Evolutionary conservation across 805 yeast species (phyloP).

Genomic region (Candida sithepensis): DNA sequence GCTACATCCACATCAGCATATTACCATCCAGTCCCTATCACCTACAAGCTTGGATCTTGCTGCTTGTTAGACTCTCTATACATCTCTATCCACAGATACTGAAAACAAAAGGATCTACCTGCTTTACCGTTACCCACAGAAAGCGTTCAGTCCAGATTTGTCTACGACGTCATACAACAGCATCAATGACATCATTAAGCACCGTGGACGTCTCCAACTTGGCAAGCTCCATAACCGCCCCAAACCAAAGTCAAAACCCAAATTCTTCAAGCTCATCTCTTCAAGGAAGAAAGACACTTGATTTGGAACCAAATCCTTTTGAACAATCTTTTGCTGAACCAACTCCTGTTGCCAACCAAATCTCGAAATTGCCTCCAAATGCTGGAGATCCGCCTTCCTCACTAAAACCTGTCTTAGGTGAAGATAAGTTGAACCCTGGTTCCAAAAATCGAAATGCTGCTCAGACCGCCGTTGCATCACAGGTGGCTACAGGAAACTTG

Average conservation of each 20-base stretch:
- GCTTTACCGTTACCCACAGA: not conserved
- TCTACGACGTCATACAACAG: slow-evolving; percentile 10
- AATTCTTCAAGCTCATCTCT: slow-evolving; percentile 4
- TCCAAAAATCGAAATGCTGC: not conserved
- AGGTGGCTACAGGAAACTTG: slow-evolving; percentile 10
- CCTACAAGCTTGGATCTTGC: no score
- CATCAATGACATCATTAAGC: slow-evolving; percentile 18
- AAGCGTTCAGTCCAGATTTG: not conserved
- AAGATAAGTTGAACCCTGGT: not conserved
- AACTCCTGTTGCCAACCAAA: slow-evolving; percentile 5
- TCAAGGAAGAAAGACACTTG: slow-evolving; percentile 22
- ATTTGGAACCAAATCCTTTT: slow-evolving; percentile 88
- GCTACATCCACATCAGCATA: no score
- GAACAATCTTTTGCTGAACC: slow-evolving; percentile 75
- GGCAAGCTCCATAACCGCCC: not conserved
- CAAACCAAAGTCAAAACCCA: not conserved
- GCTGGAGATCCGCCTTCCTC: not conserved
- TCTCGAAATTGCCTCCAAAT: not conserved
- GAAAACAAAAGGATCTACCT: no score
- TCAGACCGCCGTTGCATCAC: not conserved
- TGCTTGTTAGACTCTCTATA: no score
- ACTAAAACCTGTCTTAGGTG: not conserved
- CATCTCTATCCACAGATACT: no score
- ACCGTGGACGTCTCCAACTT: slow-evolving; percentile 4
- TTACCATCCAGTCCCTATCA: no score